Evolutionary conservation across 495 filamentous ascomycete genomes (phyloP).

Genomic region (Penicillium turbatum): DNA sequence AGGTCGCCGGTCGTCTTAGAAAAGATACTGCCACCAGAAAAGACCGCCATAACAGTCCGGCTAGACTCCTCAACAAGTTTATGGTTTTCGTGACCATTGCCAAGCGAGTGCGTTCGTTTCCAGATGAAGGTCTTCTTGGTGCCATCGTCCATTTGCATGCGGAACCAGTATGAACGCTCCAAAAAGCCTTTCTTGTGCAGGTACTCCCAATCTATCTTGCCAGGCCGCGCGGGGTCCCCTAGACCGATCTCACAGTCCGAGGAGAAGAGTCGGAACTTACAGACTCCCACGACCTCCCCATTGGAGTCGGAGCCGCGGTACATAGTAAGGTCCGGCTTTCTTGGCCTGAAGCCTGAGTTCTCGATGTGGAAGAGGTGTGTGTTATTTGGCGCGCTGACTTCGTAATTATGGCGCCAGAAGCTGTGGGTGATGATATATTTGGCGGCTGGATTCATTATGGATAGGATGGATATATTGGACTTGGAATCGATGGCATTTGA

Average conservation of each 20-base stretch:
- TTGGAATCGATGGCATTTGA: not conserved
- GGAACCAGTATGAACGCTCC: constrained; percentile 25
- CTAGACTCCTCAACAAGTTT: constrained; percentile 33
- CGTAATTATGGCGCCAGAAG: constrained; percentile 25
- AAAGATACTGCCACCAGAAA: constrained; percentile 18
- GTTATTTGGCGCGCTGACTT: constrained; percentile 20
- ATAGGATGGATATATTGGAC: constrained; percentile 10
- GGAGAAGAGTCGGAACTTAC: constrained; percentile 36
- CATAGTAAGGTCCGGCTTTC: constrained; percentile 34
- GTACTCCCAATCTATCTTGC: constrained; percentile 24
- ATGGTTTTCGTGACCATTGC: constrained; percentile 17
- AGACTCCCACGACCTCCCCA: constrained; percentile 25
- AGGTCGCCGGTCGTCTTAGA: constrained; percentile 14
- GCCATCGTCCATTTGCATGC: constrained; percentile 14
- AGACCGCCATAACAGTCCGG: constrained; percentile 27
- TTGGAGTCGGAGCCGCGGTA: constrained; percentile 26
- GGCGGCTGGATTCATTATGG: not conserved
- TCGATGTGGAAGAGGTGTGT: constrained; percentile 26
- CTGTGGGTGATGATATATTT: constrained; percentile 27
- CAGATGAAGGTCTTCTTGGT: constrained; percentile 24
- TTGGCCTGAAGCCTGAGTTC: constrained; percentile 24
- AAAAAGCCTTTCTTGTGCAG: constrained; percentile 21
- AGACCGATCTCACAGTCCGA: constrained; percentile 30
- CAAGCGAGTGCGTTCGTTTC: constrained; percentile 32
- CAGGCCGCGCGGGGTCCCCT: constrained; percentile 21